Percentiles rank a stretch among this genome's conserved stretches.
These are phyloP conservation scores for Microsporum ferrugineum DNA, from an alignment of 2,329 filamentous ascomycete species.

Conservation along the genomic window DNA sequence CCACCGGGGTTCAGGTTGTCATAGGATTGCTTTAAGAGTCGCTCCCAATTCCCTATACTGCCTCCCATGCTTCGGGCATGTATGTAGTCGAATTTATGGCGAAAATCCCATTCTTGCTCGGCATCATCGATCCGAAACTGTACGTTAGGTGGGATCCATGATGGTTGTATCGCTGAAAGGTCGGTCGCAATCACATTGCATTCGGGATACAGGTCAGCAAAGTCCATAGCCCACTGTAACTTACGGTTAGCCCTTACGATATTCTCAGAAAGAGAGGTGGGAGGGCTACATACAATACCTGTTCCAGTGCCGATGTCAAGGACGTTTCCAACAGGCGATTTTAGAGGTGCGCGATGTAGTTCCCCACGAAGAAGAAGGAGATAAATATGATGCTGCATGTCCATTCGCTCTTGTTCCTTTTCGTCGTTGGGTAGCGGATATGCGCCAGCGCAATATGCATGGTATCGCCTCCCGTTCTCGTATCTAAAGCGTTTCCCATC, in stretches of 20 bases:
- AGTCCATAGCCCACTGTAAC: constrained; percentile 24
- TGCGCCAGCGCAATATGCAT: constrained; percentile 34
- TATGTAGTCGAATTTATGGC: constrained; percentile 18
- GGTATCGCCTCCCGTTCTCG: constrained; percentile 35
- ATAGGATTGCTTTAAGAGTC: constrained; percentile 18
- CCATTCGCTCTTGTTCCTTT: constrained; percentile 26
- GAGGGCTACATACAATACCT: constrained; percentile 9
- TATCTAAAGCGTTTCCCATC: constrained; percentile 12
- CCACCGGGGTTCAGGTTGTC: constrained; percentile 21
- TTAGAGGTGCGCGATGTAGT: constrained; percentile 30
- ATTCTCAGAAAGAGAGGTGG: constrained; percentile 25
- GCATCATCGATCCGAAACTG: constrained; percentile 19
- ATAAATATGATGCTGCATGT: constrained; percentile 28
- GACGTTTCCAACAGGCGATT: constrained; percentile 27
- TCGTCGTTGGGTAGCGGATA: constrained; percentile 26
- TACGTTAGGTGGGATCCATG: constrained; percentile 18
- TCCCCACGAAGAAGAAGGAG: constrained; percentile 28
- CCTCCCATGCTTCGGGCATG: constrained; percentile 21
- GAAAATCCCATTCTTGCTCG: constrained; percentile 17
- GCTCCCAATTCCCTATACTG: constrained; percentile 24
- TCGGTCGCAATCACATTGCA: constrained; percentile 29
- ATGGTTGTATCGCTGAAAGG: constrained; percentile 10
- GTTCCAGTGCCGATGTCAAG: constrained; percentile 45
- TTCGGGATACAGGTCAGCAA: constrained; percentile 35
- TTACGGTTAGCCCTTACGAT: constrained; percentile 17